A percentile compares a stretch with the other conserved stretches of the same genome.
Conservation (phyloP, 1,284 basidiomycete species). For the Ustilago trichophora region DNA sequence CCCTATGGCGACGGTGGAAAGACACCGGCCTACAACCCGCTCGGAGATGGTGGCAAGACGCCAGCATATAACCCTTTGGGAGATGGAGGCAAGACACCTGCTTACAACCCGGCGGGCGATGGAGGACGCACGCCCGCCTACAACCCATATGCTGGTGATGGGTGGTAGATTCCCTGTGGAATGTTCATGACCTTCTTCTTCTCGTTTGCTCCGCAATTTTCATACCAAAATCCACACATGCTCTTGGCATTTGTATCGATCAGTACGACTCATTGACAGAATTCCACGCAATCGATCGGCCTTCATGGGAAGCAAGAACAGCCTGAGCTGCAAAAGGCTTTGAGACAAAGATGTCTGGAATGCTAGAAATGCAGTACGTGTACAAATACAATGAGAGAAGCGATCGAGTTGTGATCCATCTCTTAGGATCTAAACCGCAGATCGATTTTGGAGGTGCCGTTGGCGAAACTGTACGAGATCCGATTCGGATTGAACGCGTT, state of each 20-base stretch:
- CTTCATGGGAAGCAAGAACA: too few species aligned
- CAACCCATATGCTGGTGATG: conserved; percentile 45
- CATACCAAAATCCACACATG: too few species aligned
- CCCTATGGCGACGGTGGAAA: conserved; percentile 45
- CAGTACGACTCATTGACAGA: background rate
- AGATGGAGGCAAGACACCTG: conserved; percentile 62
- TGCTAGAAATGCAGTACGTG: too few species aligned
- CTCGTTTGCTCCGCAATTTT: too few species aligned
- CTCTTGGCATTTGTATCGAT: too few species aligned
- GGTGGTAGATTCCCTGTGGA: too few species aligned
- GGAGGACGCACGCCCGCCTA: conserved; percentile 49
- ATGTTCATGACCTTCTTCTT: too few species aligned
- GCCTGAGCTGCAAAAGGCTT: too few species aligned
- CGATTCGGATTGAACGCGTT: conserved; percentile 15
- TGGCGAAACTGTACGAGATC: conserved; percentile 17
- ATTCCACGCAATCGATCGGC: background rate
- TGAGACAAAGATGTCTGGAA: too few species aligned
- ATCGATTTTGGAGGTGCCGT: conserved; percentile 1
- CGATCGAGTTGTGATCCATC: too few species aligned
- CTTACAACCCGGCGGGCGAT: conserved; percentile 50
- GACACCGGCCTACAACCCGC: conserved; percentile 56
- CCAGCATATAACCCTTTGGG: conserved; percentile 44
- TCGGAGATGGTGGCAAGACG: conserved; percentile 46
- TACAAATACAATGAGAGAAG: conserved; percentile 3
- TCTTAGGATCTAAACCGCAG: too few species aligned